Evolutionary conservation across 306 rosid genomes (phyloP).

Genomic region (Ormosia semicastrata): DNA sequence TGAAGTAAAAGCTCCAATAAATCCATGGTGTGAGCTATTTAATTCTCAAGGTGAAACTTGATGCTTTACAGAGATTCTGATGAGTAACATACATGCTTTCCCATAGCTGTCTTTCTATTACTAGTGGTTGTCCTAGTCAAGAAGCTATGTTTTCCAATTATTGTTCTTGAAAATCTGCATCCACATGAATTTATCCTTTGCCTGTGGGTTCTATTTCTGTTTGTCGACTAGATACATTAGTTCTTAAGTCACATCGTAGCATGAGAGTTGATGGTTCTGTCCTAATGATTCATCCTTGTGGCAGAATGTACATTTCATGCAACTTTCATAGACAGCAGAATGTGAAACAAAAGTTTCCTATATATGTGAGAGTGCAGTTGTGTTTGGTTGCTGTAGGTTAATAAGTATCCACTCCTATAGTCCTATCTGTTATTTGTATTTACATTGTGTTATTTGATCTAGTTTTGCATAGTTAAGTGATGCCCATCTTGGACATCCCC

Average conservation of each 20-base stretch:
- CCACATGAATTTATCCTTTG: background rate
- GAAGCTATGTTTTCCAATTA: background rate
- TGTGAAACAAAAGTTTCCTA: background rate
- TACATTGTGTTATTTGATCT: background rate
- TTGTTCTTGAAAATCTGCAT: background rate
- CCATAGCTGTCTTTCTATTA: background rate
- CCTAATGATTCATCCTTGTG: slow-evolving; percentile 8
- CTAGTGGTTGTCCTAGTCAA: background rate
- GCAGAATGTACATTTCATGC: background rate
- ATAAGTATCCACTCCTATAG: background rate
- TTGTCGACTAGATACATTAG: background rate
- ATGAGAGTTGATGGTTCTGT: background rate
- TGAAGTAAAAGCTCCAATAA: background rate
- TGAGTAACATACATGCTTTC: background rate
- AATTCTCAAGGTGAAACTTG: background rate
- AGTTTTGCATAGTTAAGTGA: background rate
- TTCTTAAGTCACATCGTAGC: background rate
- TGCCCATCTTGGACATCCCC: background rate
- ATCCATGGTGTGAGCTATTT: background rate
- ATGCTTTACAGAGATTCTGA: background rate
- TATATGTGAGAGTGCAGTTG: background rate
- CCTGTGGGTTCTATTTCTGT: background rate
- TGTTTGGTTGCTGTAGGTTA: background rate
- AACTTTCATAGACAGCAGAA: background rate
- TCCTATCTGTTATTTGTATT: background rate